Evolutionary conservation across 768 basidiomycete species (phyloP).

Genomic region (Solioccasus polychromus): DNA sequence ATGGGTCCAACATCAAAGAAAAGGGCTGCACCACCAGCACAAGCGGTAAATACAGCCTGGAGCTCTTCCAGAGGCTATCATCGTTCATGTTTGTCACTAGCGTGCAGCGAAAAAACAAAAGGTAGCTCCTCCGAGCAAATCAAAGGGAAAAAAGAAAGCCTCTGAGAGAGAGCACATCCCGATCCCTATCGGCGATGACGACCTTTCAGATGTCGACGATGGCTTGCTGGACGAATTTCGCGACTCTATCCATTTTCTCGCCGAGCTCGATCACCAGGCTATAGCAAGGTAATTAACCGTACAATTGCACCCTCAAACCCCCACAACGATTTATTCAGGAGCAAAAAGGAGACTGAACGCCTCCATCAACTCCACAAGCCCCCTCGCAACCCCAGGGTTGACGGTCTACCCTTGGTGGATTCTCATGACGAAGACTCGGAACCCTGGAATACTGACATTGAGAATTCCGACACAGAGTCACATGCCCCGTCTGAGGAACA

Average conservation of each 20-base stretch:
- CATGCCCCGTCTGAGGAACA: constrained; percentile 11
- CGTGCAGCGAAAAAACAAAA: constrained; percentile 62
- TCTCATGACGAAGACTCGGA: constrained; percentile 63
- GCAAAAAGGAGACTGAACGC: constrained; percentile 77
- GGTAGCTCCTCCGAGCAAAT: constrained; percentile 39
- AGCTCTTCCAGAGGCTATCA: neutral
- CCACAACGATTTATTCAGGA: constrained; percentile 45
- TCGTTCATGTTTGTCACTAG: constrained; percentile 21
- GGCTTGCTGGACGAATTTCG: constrained; percentile 67
- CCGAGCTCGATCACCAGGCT: constrained; percentile 69
- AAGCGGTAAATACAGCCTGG: constrained; percentile 23
- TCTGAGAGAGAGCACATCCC: constrained; percentile 58
- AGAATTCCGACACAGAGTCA: constrained; percentile 30
- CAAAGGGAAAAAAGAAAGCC: constrained; percentile 56
- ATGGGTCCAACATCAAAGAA: constrained; percentile 35
- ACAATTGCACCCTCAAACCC: neutral
- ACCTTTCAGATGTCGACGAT: constrained; percentile 68
- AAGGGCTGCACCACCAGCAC: constrained; percentile 30
- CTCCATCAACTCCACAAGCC: constrained; percentile 68
- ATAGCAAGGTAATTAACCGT: constrained; percentile 60
- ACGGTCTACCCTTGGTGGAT: constrained; percentile 67
- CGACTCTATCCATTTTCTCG: constrained; percentile 62
- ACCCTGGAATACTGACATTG: constrained; percentile 45
- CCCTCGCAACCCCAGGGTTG: constrained; percentile 39
- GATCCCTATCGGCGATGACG: constrained; percentile 48